Evolutionary conservation across 2,329 filamentous ascomycete species (phyloP), one percentile per base, ranked within the genome.

Genomic region (Dendryphion nanum): DNA sequence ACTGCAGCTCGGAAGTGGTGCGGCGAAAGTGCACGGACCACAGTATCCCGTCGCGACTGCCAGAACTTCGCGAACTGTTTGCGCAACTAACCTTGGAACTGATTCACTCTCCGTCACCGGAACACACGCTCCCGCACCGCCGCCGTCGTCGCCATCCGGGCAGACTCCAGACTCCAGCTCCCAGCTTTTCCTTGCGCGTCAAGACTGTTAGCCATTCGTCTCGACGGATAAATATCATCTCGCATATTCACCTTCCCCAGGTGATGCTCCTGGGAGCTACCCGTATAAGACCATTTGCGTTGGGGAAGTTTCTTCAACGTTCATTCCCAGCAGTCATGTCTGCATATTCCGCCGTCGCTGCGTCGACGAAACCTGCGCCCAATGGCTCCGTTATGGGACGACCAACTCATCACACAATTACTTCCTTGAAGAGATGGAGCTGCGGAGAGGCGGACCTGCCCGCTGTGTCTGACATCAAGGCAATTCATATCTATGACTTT

Each of bases 401-500:
- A 35, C 43, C 54, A 8, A 51, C 48, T 28, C 53, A 55, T 21
- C 61, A 66, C 44, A 94, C 88, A 2, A 67, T 86, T 42, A 94
- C 88, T 13, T 80, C 84, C 29, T 71, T 95, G 46, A 84, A 83
- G 65, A 76, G 90, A 51, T 96, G 90, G 90, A 95, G 88, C 28
- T 81, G 89, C 51, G 72, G 83, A 44, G 81, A 82, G 57, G 84
- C 81, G 59, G 77, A 83, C 44, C 73, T 93, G 21, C 87, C 89
- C 79, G 78, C 79, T 20, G 75, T 82, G 8, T 74, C 85, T 29
- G 74, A 80, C 38, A 84, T 97, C 67, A 88, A 81, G 62, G 71
- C 81, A 6, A 81, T 98, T 36, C 91, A 97, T 61, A 79, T 98
- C 51, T 97, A 97, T 71, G 93, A 98, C 66, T 98, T 97, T 66